These are phyloP conservation scores for Lipomyces sp. DNA, from an alignment of 805 yeast species.

Conservation along the genomic window DNA sequence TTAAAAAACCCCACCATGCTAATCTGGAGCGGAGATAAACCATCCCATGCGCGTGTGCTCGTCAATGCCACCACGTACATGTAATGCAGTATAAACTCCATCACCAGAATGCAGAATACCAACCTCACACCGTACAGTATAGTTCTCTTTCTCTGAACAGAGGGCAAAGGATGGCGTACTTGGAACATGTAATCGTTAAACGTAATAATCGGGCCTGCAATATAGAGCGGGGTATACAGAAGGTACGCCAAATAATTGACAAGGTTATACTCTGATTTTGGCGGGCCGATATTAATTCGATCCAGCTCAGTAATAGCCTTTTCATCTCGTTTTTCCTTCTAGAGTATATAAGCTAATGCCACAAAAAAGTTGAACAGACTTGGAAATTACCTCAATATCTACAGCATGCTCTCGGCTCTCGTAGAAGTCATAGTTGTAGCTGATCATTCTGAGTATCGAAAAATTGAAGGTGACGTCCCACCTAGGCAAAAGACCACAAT, in stretches of 20 bases:
- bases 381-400: conserved; percentile 21
- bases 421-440: conserved; percentile 72
- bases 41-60: conserved; percentile 83
- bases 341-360: conserved; percentile 5
- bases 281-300: conserved; percentile 62
- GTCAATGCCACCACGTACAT: conserved; percentile 93
- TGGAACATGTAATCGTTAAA: conserved; percentile 89
- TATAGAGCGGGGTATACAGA: conserved; percentile 80
- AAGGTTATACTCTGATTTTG: conserved; percentile 57
- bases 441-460: conserved; percentile 75
- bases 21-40: conserved; percentile 85
- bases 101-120: conserved; percentile 67
- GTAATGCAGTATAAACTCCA: conserved; percentile 86
- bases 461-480: conserved; percentile 98
- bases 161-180: conserved; percentile 50
- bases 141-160: conserved; percentile 55
- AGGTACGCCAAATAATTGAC: conserved; percentile 70
- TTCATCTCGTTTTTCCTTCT: conserved; percentile 22
- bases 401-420: conserved; percentile 3
- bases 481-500: conserved; percentile 72
- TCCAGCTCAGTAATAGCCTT: conserved; percentile 52
- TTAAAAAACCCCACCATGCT: conserved; percentile 93
- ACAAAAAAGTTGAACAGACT: not conserved
- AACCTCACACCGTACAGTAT: conserved; percentile 65
- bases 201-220: conserved; percentile 93